Conservation (phyloP, 192 early-diverging fungal species). For the Backusella tarrabulga region DNA sequence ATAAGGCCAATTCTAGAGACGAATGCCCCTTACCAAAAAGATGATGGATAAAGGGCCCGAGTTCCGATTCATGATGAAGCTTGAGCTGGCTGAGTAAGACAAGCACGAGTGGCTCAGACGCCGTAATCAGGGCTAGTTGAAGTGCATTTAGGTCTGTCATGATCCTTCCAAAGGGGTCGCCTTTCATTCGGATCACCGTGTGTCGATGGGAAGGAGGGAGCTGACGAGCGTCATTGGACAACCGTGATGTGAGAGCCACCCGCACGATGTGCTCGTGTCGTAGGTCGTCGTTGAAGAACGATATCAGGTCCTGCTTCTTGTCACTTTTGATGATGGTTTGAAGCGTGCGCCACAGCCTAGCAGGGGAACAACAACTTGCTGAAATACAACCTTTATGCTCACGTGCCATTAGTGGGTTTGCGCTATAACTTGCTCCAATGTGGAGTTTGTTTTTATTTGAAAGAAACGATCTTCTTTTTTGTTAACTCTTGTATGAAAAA, state of each 20-base stretch:
- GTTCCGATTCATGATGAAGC: constrained; percentile 7
- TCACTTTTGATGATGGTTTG: constrained; percentile 20
- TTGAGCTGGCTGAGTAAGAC: constrained; percentile 8
- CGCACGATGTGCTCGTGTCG: constrained; percentile 16
- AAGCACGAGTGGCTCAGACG: constrained; percentile 8
- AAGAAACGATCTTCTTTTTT: background rate
- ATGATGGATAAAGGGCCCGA: constrained; percentile 25
- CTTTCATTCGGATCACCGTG: constrained; percentile 5
- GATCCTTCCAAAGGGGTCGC: constrained; percentile 17
- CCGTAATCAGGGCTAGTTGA: constrained; percentile 20
- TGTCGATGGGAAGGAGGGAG: constrained; percentile 25
- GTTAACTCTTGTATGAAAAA: background rate
- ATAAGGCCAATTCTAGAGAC: constrained; percentile 21
- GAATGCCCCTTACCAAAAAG: constrained; percentile 23
- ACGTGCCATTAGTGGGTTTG: background rate
- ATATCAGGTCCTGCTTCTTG: background rate
- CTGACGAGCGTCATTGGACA: constrained; percentile 18
- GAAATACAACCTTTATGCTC: constrained; percentile 17
- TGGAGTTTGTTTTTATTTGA: background rate
- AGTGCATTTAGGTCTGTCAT: constrained; percentile 27
- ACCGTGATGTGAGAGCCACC: constrained; percentile 11
- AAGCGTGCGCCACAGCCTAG: constrained; percentile 19
- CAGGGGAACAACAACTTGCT: constrained; percentile 9
- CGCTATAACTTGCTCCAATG: background rate
- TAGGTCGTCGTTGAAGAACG: constrained; percentile 8